Percentiles rank a stretch among this genome's conserved stretches.
Conservation (phyloP, 1,284 basidiomycete species). For the Blastosporella zonata region DNA sequence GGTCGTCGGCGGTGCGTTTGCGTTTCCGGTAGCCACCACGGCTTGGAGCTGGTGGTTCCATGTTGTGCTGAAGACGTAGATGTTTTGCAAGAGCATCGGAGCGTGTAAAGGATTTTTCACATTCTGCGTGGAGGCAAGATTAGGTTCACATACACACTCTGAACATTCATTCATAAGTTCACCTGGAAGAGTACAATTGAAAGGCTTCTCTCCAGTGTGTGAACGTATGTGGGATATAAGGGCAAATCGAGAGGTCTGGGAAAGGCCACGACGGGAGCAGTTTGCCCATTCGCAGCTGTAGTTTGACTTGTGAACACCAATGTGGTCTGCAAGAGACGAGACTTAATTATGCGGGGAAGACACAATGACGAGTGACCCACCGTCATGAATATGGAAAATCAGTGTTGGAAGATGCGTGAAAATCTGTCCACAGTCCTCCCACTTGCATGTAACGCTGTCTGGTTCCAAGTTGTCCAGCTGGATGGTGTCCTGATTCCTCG, state of each 20-base stretch:
- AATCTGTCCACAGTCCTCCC: conserved; percentile 73
- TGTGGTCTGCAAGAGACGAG: conserved; percentile 55
- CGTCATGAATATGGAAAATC: conserved; percentile 76
- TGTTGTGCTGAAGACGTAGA: conserved; percentile 84
- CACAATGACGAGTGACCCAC: conserved; percentile 37
- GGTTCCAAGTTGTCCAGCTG: conserved; percentile 15
- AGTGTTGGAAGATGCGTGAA: conserved; percentile 70
- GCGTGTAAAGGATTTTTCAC: conserved; percentile 90
- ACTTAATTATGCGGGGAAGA: conserved; percentile 29
- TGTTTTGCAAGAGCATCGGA: conserved; percentile 91
- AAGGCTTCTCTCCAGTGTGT: conserved; percentile 93
- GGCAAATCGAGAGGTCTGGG: conserved; percentile 85
- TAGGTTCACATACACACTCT: background rate
- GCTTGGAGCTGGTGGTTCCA: conserved; percentile 67
- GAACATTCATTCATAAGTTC: conserved; percentile 23
- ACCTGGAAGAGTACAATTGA: conserved; percentile 80
- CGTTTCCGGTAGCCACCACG: conserved; percentile 67
- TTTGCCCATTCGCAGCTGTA: conserved; percentile 89
- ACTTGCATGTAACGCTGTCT: conserved; percentile 67
- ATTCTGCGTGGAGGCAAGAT: conserved; percentile 55
- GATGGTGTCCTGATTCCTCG: conserved; percentile 15
- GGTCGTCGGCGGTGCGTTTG: conserved; percentile 48
- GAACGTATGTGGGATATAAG: conserved; percentile 83
- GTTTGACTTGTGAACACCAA: conserved; percentile 82
- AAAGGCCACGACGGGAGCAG: conserved; percentile 73